Percentiles rank a stretch among this genome's conserved stretches.
phyloP scores from a whole-genome alignment of 192 early-diverging fungal genomes.

The Coemansia umbellata region DNA sequence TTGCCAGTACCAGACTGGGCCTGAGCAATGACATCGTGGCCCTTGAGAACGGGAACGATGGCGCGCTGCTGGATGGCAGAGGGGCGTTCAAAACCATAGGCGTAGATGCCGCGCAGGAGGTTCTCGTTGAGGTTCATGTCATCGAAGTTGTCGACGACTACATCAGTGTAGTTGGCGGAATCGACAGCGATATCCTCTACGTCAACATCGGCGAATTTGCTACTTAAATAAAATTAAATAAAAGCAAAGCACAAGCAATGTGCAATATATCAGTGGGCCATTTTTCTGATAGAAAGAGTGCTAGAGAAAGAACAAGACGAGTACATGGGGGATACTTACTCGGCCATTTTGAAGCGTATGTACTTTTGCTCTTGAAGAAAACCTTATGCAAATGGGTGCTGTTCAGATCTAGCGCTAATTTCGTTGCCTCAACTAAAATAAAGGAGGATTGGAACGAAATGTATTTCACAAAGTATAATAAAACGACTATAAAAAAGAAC shows the following conservation, averaged over 20 bases:
- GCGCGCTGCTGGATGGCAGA: slow-evolving; percentile 97
- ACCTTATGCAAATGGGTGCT: slow-evolving; percentile 1
- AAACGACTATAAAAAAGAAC: slow-evolving; percentile 22
- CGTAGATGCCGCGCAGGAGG: slow-evolving; percentile 96
- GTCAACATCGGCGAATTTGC: slow-evolving; percentile 25
- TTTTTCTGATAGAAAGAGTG: no score
- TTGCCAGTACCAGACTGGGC: slow-evolving; percentile 99
- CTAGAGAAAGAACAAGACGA: no score
- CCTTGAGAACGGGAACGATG: slow-evolving; percentile 92
- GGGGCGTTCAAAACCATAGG: slow-evolving; percentile 97
- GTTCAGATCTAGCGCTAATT: slow-evolving; percentile 16
- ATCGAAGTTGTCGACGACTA: slow-evolving; percentile 92
- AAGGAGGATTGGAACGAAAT: slow-evolving; percentile 18
- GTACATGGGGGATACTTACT: slow-evolving; percentile 46
- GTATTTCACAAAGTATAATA: slow-evolving; percentile 12
- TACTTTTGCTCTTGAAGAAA: slow-evolving; percentile 4
- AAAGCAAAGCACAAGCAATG: neutral
- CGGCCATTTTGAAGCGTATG: slow-evolving; percentile 26
- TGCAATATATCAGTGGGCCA: neutral
- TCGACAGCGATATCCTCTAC: slow-evolving; percentile 50
- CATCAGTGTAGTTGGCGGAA: slow-evolving; percentile 95
- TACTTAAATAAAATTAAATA: slow-evolving; percentile 4
- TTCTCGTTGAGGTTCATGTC: slow-evolving; percentile 89
- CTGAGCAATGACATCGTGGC: slow-evolving; percentile 98
- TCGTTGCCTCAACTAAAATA: slow-evolving; percentile 28